Percentiles rank a stretch among this genome's conserved stretches.
Evolutionary conservation across 1,284 basidiomycete genomes (phyloP).

Genomic region (Mrakiaceae sp.): DNA sequence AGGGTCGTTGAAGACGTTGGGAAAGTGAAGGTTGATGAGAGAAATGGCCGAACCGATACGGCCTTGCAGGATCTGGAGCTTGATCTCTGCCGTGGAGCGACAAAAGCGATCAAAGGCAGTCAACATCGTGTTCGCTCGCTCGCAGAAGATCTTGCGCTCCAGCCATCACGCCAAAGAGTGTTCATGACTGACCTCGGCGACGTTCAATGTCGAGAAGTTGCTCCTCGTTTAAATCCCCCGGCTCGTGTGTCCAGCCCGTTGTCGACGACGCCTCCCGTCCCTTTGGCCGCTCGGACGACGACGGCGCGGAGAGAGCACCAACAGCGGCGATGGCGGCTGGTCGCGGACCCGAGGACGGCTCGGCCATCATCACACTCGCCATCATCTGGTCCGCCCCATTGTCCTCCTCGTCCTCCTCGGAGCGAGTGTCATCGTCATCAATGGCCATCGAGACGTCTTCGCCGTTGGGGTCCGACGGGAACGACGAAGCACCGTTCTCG

Average conservation of each 20-base stretch:
- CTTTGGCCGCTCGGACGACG: no score
- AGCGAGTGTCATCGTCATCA: neutral
- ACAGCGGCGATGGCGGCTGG: no score
- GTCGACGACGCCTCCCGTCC: no score
- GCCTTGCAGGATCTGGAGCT: slow-evolving; percentile 7
- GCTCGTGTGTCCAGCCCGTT: no score
- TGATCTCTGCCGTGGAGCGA: neutral
- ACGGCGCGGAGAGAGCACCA: no score
- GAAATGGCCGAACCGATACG: slow-evolving; percentile 6
- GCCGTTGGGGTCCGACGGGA: slow-evolving; percentile 3
- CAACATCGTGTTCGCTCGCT: no score
- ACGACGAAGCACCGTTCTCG: neutral
- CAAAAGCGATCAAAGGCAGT: no score
- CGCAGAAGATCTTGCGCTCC: no score
- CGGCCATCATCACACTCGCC: neutral
- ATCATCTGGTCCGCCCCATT: neutral
- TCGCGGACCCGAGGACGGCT: neutral
- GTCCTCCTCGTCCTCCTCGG: no score
- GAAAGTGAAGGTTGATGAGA: slow-evolving; percentile 11
- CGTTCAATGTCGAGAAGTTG: slow-evolving; percentile 7
- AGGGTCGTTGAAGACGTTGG: neutral
- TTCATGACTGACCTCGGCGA: neutral
- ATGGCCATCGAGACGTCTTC: slow-evolving; percentile 2
- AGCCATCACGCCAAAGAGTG: no score
- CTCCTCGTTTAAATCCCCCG: neutral